Evolutionary conservation across 257 asterid genomes (phyloP).

Genomic region (Prunella vulgaris): DNA sequence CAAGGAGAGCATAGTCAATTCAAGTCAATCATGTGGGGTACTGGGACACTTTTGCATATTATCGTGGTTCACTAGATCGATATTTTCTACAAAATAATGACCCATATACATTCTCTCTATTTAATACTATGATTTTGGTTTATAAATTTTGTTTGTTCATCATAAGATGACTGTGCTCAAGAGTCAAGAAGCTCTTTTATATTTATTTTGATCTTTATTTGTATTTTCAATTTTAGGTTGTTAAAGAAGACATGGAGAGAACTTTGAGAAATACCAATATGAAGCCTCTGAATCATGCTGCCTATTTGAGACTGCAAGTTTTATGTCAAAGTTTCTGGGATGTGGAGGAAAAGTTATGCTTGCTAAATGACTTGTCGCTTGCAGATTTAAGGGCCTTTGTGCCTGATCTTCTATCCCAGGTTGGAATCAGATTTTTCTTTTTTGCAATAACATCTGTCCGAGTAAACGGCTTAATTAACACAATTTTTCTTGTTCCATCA

Average conservation of each 20-base stretch:
- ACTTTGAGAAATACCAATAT: slow-evolving; percentile 86
- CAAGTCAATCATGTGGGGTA: slow-evolving; percentile 4
- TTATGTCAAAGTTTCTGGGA: slow-evolving; percentile 90
- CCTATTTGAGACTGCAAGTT: slow-evolving; percentile 87
- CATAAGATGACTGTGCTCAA: slow-evolving; percentile 9
- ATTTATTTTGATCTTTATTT: not conserved
- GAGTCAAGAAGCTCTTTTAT: not conserved
- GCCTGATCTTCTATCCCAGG: slow-evolving; percentile 94
- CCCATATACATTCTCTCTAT: not conserved
- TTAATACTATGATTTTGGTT: slow-evolving; percentile 6
- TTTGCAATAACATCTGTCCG: slow-evolving; percentile 14
- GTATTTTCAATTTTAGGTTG: slow-evolving; percentile 52
- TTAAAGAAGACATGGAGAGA: slow-evolving; percentile 89
- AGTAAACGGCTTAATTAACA: not conserved
- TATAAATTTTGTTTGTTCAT: not conserved
- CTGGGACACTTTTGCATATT: slow-evolving; percentile 6
- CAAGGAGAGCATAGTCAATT: not conserved
- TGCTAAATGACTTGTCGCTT: slow-evolving; percentile 62
- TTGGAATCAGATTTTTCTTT: slow-evolving; percentile 21
- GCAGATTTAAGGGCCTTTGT: slow-evolving; percentile 67
- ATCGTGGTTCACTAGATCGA: not conserved
- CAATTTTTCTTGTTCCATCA: too few species aligned
- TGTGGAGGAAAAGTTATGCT: slow-evolving; percentile 72
- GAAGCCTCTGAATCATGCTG: slow-evolving; percentile 88
- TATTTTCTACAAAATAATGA: not conserved